A percentile compares a stretch with the other conserved stretches of the same genome.
These are phyloP conservation scores for Magnusiomyces tetraspermus DNA, from an alignment of 1,139 yeast species.

Conservation along the genomic window DNA sequence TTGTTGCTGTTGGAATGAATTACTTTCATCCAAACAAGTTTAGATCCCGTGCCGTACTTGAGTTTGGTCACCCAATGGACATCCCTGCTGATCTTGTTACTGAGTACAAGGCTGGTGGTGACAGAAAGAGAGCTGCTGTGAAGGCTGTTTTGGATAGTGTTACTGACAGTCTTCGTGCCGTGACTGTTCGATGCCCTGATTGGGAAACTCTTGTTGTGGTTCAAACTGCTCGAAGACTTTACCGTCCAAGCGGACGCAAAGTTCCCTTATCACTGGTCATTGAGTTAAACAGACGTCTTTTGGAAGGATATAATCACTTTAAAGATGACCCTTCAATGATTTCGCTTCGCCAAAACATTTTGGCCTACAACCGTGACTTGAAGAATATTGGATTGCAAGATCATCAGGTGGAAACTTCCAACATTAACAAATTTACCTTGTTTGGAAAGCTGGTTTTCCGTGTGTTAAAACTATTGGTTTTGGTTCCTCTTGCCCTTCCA, in stretches of 20 bases:
- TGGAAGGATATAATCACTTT: slow-evolving; percentile 66
- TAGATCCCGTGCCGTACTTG: slow-evolving; percentile 88
- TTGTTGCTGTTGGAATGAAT: slow-evolving; percentile 95
- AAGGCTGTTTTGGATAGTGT: slow-evolving; percentile 59
- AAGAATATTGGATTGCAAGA: slow-evolving; percentile 71
- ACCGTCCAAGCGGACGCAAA: slow-evolving; percentile 63
- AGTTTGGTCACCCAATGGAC: slow-evolving; percentile 83
- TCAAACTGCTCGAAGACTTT: slow-evolving; percentile 87
- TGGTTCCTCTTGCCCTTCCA: slow-evolving; percentile 63
- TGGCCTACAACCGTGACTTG: slow-evolving; percentile 58
- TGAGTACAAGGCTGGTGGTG: slow-evolving; percentile 48
- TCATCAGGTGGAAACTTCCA: slow-evolving; percentile 73
- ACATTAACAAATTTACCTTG: slow-evolving; percentile 40
- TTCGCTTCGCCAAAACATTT: slow-evolving; percentile 49
- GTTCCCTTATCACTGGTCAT: slow-evolving; percentile 76
- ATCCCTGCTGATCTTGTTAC: slow-evolving; percentile 55
- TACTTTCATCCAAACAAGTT: slow-evolving; percentile 94
- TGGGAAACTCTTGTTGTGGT: slow-evolving; percentile 86
- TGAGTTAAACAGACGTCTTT: slow-evolving; percentile 80
- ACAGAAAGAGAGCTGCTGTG: slow-evolving; percentile 60
- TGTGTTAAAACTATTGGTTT: slow-evolving; percentile 42
- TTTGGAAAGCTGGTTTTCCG: slow-evolving; percentile 45
- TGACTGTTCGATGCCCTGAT: slow-evolving; percentile 86
- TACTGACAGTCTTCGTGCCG: slow-evolving; percentile 71
- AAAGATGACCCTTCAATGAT: slow-evolving; percentile 63